Evolutionary conservation across 257 asterid species (phyloP).

Genomic region (Thymus quinquecostatus): DNA sequence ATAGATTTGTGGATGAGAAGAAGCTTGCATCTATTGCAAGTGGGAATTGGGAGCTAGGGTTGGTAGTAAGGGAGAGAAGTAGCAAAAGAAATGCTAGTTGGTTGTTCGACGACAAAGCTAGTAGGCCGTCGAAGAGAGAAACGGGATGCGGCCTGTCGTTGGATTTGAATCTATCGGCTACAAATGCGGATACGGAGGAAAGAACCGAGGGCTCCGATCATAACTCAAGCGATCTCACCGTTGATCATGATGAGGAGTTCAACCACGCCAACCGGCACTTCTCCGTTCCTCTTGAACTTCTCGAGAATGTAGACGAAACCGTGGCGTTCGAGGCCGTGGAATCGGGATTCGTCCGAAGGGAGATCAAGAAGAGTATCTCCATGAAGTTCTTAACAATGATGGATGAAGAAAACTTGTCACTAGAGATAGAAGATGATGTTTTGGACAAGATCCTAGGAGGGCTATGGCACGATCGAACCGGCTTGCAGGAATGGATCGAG

Average conservation of each 20-base stretch:
- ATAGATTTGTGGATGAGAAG: conserved; percentile 45
- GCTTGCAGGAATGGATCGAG: conserved; percentile 72
- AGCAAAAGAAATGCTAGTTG: conserved; percentile 58
- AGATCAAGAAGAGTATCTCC: conserved; percentile 64
- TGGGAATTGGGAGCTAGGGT: conserved; percentile 64
- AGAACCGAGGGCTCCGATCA: conserved; percentile 61
- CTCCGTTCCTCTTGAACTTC: conserved; percentile 60
- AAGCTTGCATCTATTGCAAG: conserved; percentile 47
- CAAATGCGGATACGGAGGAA: conserved; percentile 44
- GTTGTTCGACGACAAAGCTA: conserved; percentile 42
- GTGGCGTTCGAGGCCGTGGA: conserved; percentile 61
- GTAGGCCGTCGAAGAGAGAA: conserved; percentile 50
- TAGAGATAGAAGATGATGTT: conserved; percentile 67
- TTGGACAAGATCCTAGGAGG: conserved; percentile 77
- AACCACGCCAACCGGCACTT: conserved; percentile 45
- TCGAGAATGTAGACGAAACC: conserved; percentile 50
- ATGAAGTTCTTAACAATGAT: conserved; percentile 51
- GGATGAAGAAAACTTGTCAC: conserved; percentile 48
- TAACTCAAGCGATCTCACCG: conserved; percentile 79
- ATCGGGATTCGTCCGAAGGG: conserved; percentile 43
- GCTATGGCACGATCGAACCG: conserved; percentile 61
- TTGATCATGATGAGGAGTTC: conserved; percentile 71
- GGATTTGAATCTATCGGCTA: conserved; percentile 66
- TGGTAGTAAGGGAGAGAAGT: conserved; percentile 56
- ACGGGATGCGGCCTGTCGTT: conserved; percentile 50